phyloP scores from a whole-genome alignment of 1,284 basidiomycete species.

The Fistulinella cinereoalba region DNA sequence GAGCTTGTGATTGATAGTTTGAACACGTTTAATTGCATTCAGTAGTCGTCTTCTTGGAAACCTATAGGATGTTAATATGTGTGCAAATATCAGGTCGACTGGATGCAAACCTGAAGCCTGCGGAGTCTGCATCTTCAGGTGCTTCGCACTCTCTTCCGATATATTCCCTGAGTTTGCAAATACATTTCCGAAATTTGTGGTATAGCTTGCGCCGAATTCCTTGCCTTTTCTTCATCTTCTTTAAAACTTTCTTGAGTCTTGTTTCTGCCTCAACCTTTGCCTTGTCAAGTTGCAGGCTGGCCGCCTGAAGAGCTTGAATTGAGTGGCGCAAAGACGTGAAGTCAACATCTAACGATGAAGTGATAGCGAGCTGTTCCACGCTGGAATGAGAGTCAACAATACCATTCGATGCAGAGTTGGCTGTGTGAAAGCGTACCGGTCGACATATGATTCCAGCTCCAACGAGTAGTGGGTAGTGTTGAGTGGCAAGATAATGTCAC shows the following conservation, averaged over 20 bases:
- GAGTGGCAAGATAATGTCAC: slow-evolving; percentile 60
- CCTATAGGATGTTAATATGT: slow-evolving; percentile 13
- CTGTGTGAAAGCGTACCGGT: slow-evolving; percentile 36
- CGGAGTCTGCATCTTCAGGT: slow-evolving; percentile 2
- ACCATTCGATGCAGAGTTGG: not conserved
- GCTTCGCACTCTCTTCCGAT: slow-evolving; percentile 22
- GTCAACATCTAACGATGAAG: slow-evolving; percentile 29
- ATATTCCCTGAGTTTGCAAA: slow-evolving; percentile 33
- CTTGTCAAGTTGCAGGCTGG: slow-evolving; percentile 54
- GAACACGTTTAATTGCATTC: slow-evolving; percentile 48
- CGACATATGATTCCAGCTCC: slow-evolving; percentile 49
- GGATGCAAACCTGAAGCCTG: slow-evolving; percentile 17
- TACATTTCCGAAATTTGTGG: slow-evolving; percentile 21
- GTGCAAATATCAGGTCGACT: not conserved
- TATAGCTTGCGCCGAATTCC: slow-evolving; percentile 7
- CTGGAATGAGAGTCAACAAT: slow-evolving; percentile 20
- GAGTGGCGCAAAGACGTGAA: slow-evolving; percentile 40
- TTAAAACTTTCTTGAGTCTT: slow-evolving; percentile 35
- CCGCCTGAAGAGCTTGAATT: slow-evolving; percentile 48
- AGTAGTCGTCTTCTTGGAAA: slow-evolving; percentile 35
- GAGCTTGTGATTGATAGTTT: slow-evolving; percentile 56
- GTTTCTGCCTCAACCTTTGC: slow-evolving; percentile 45
- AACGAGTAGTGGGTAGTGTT: slow-evolving; percentile 73
- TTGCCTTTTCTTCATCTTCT: slow-evolving; percentile 27
- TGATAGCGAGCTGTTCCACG: slow-evolving; percentile 30